These are phyloP conservation scores for Microbotryomycetes sp. DNA, from an alignment of 1,284 basidiomycete species.

Conservation along the genomic window DNA sequence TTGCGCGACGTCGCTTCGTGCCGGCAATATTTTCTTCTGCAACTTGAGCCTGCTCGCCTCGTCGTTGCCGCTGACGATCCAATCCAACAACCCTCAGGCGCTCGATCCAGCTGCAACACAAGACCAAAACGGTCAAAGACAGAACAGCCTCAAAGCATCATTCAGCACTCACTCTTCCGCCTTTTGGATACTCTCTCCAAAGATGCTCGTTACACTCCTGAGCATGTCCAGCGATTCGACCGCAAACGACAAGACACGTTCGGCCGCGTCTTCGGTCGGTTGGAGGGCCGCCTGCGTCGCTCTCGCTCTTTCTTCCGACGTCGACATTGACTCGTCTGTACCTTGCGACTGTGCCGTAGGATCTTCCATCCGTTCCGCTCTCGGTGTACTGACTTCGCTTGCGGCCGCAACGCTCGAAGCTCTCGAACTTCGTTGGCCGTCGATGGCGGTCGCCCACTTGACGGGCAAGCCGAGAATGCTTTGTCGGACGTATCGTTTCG, in stretches of 20 bases:
- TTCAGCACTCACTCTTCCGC: conserved; percentile 67
- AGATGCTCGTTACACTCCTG: conserved; percentile 72
- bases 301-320: neutral
- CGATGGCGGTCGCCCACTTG: conserved; percentile 56
- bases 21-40: neutral
- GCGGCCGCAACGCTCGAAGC: conserved; percentile 9
- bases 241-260: conserved; percentile 71
- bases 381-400: conserved; percentile 17
- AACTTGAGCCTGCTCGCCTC: neutral
- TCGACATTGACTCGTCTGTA: conserved; percentile 27
- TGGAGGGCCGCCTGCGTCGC: conserved; percentile 36
- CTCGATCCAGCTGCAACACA: conserved; percentile 59
- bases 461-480: conserved; percentile 76
- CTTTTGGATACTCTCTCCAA: conserved; percentile 76
- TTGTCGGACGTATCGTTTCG: conserved; percentile 62
- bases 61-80: conserved; percentile 49
- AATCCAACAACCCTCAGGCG: conserved; percentile 65
- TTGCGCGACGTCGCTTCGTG: conserved; percentile 1
- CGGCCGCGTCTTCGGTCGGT: conserved; percentile 60
- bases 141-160: neutral
- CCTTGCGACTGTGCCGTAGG: neutral
- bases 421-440: conserved; percentile 12
- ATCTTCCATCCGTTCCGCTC: conserved; percentile 17
- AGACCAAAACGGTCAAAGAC: neutral
- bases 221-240: conserved; percentile 89